Base-by-base conservation (phyloP, 768 basidiomycete genomes). In the Pisolithus marmoratus region DNA sequence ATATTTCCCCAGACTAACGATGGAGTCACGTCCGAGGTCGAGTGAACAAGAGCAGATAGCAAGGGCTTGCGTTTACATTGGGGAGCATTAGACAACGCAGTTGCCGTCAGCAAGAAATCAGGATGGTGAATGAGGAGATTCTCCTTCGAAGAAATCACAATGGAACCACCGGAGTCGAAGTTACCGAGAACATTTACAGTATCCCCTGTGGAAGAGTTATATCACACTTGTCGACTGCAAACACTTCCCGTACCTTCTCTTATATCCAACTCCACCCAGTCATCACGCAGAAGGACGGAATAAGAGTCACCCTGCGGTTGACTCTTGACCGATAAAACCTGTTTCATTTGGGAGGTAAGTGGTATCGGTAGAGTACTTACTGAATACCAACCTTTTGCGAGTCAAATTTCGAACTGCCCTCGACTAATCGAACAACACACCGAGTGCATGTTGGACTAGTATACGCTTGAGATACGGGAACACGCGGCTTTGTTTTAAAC, bases 1-100 rank as follows among this genome's bases (percentile, higher is more conserved):
- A 98, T 83, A 59, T 87, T 96, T 36, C 96, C 96, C 83, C 93
- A 97, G 0, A 95, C 74, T 11, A 90, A 74, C 5, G 85, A 75
- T 2, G 87, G 84, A 0, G 84, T 81, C 14, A 71, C 69, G 54
- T 85, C 83, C 6, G 77, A 80, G 0, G 76, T 71, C 0, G 82
- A 78, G 37, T 79, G 82, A 40, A 86, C 68, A 48, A 85, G 73
- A 40, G 74, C 71, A 38, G 81, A 82, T 27, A 99, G 72, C n/a
- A 98, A 74, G 0, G 95, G 90, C 67, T 87, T 90, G 9, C 96
- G 85, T 20, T 81, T 70, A 66, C 96, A 99, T 59, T 85, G 82
- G 1, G 88, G 75, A 0, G 93, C 83, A 50, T 82, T 87, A 3
- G 93, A 85, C 20, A 98, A 82, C 1, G 90, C 81, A 0, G 95